Percentiles rank a stretch among this genome's conserved stretches.
Evolutionary conservation across 1,284 basidiomycete genomes (phyloP).

Genomic region (Mixia osmundae): DNA sequence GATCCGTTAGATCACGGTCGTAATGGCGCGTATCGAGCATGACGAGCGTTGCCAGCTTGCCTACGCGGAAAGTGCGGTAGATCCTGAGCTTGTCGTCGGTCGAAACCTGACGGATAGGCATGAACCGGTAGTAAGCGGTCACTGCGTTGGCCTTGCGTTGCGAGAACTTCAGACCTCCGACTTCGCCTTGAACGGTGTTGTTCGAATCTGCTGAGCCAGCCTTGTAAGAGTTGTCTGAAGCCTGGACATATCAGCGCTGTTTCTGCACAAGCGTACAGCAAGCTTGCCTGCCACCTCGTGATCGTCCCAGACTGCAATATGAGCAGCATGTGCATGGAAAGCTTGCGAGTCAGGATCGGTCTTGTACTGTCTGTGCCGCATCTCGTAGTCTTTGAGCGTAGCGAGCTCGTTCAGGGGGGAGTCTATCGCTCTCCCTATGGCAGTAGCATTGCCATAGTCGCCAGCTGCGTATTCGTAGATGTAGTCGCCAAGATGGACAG

Average conservation of each 20-base stretch:
- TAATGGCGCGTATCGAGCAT: conserved; percentile 45
- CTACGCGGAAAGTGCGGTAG: conserved; percentile 42
- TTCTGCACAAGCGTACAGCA: no score
- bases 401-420: conserved; percentile 31
- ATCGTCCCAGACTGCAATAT: conserved; percentile 31
- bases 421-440: conserved; percentile 17
- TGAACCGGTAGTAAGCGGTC: conserved; percentile 43
- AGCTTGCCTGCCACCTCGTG: conserved; percentile 32
- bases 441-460: conserved; percentile 21
- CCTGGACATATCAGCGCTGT: no score
- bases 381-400: conserved; percentile 38
- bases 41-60: conserved; percentile 28
- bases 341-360: conserved; percentile 30
- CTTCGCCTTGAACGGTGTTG: conserved; percentile 26
- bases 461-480: conserved; percentile 18
- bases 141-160: conserved; percentile 39
- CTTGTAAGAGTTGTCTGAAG: conserved; percentile 41
- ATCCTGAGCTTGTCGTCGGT: conserved; percentile 37
- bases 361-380: conserved; percentile 36
- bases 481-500: conserved; percentile 31
- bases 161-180: conserved; percentile 25
- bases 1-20: conserved; percentile 38
- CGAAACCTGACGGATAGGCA: conserved; percentile 40
- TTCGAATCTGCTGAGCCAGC: conserved; percentile 38
- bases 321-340: conserved; percentile 23